Base-by-base conservation (phyloP, 2,329 filamentous ascomycete species). In the Colletotrichum sp. region DNA sequence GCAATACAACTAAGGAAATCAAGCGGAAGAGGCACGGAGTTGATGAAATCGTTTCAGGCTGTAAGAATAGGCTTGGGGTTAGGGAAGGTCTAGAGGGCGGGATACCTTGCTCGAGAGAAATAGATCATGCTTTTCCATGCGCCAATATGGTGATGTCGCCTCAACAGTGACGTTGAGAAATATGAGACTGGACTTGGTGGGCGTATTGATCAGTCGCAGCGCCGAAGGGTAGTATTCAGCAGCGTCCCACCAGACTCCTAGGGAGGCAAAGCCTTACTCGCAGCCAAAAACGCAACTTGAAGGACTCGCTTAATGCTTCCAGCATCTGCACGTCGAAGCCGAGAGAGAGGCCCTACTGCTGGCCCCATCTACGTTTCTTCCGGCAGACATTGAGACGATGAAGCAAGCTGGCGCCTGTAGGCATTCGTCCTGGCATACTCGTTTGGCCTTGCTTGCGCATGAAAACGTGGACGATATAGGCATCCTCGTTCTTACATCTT, bases 1-100 rank as follows among this genome's bases (percentile, higher is more conserved):
- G 92, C 97, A 99, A 88, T 99, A 99, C 91, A 99, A 99, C 87
- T 99, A 98, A 59, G 39, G 59, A 59, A 65, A 15, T n/a, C 18
- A 64, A 13, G 34, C n/a, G 16, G 74, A 32, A 61, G 64, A 71
- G 61, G 55, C 55, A 57, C 6, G 69, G 67, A 64, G 71, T 71
- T 70, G 68, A 71, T 76, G 67, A 65, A 59, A 63, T 73, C 43
- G 34, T 74, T 78, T 74, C 65, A 64, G 74, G 74, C 71, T 78
- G 79, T 80, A 80, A 72, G 77, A 79, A 69, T 80, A 80, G 77
- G 74, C 71, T 71, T 69, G 39, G 75, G 75, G 67, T 67, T 60
- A 55, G 77, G 68, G 34, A 71, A 74, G 71, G 66, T 72, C 63
- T 77, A 71, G 75, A 77, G 28, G 69, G 71, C 67, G 57, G 71